These are phyloP conservation scores for Opeltia flavorubescens DNA, from an alignment of 495 filamentous ascomycete genomes.

Conservation along the genomic window DNA sequence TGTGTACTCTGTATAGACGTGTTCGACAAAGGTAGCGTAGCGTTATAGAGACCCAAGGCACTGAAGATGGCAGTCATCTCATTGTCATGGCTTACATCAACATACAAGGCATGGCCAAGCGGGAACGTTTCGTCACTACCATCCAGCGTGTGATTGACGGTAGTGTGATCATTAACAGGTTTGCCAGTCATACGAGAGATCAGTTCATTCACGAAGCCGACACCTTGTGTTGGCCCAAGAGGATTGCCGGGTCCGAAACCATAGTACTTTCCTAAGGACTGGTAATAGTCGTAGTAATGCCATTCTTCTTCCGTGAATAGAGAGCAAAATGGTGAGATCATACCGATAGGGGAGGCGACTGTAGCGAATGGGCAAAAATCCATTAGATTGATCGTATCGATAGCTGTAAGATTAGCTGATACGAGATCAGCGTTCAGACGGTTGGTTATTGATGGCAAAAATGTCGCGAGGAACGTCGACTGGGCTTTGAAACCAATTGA, in stretches of 20 bases:
- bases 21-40: slow-evolving; percentile 32
- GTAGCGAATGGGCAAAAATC: slow-evolving; percentile 77
- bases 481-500: slow-evolving; percentile 35
- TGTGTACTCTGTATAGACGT: slow-evolving; percentile 29
- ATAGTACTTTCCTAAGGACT: slow-evolving; percentile 68
- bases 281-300: slow-evolving; percentile 60
- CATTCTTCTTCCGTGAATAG: slow-evolving; percentile 61
- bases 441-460: slow-evolving; percentile 43
- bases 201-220: slow-evolving; percentile 74
- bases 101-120: slow-evolving; percentile 48
- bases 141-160: slow-evolving; percentile 61
- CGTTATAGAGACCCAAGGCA: slow-evolving; percentile 61
- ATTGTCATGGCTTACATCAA: slow-evolving; percentile 84
- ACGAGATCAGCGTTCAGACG: slow-evolving; percentile 50
- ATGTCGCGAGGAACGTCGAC: slow-evolving; percentile 36
- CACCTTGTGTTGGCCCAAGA: slow-evolving; percentile 65
- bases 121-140: slow-evolving; percentile 48
- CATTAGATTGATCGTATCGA: slow-evolving; percentile 58
- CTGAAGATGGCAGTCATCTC: slow-evolving; percentile 59
- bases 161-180: slow-evolving; percentile 55
- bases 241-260: slow-evolving; percentile 60
- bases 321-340: slow-evolving; percentile 50
- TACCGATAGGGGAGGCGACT: slow-evolving; percentile 35
- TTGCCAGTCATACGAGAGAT: slow-evolving; percentile 57
- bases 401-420: slow-evolving; percentile 39